These are phyloP conservation scores for Hymenoscyphus fructigenus DNA, from an alignment of 2,329 filamentous ascomycete species.

Conservation along the genomic window DNA sequence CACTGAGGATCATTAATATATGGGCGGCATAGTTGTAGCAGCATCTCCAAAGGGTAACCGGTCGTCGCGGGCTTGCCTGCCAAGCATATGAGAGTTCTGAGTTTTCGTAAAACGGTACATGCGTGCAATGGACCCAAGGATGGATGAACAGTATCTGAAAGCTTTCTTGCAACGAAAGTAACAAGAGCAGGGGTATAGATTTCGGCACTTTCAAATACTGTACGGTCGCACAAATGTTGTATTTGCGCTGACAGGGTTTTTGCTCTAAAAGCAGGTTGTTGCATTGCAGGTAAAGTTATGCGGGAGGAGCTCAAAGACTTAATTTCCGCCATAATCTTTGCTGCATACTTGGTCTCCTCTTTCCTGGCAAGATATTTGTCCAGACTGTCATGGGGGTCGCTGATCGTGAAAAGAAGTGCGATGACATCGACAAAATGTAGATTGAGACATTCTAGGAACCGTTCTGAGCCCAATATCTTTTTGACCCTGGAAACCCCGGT, in stretches of 20 bases:
- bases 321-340: constrained; percentile 67
- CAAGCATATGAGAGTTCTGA: constrained; percentile 77
- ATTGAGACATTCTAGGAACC: constrained; percentile 62
- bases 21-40: constrained; percentile 74
- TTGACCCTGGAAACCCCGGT: constrained; percentile 67
- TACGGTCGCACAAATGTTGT: constrained; percentile 72
- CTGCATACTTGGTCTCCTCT: constrained; percentile 57
- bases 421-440: constrained; percentile 75
- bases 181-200: constrained; percentile 78
- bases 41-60: constrained; percentile 87
- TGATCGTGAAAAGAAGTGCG: constrained; percentile 70
- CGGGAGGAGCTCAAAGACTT: constrained; percentile 65
- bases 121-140: constrained; percentile 84
- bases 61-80: constrained; percentile 70
- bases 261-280: constrained; percentile 83
- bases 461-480: constrained; percentile 65
- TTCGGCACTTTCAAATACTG: constrained; percentile 59
- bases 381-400: constrained; percentile 74
- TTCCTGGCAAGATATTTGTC: constrained; percentile 66
- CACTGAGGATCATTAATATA: constrained; percentile 84
- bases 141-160: constrained; percentile 78
- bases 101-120: constrained; percentile 81
- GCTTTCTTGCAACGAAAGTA: constrained; percentile 69
- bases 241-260: constrained; percentile 76
- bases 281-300: constrained; percentile 67